Percentiles rank a stretch among this genome's conserved stretches.
These are phyloP conservation scores for Candida quercuum DNA, from an alignment of 805 yeast species.

Conservation along the genomic window DNA sequence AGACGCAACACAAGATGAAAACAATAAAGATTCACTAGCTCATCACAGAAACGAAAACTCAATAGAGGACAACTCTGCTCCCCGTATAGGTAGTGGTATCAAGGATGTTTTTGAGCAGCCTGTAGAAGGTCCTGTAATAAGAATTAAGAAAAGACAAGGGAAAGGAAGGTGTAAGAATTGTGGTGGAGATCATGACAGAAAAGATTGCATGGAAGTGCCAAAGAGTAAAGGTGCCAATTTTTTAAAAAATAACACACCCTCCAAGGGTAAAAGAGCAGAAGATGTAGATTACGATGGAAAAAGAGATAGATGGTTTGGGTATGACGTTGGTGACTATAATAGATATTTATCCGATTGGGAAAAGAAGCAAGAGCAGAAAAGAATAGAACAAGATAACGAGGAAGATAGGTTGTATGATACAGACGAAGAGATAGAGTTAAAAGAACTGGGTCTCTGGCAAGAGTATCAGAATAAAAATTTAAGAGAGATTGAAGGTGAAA, in stretches of 20 bases:
- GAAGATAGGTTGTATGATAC: constrained; percentile 26
- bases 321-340: constrained; percentile 57
- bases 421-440: constrained; percentile 39
- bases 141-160: constrained; percentile 11
- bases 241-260: constrained; percentile 5
- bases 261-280: constrained; percentile 16
- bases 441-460: constrained; percentile 32
- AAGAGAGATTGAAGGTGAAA: constrained; percentile 34
- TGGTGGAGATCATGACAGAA: constrained; percentile 45
- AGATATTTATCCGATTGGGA: constrained; percentile 44
- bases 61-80: constrained; percentile 34
- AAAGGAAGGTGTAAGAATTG: constrained; percentile 51
- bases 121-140: neutral
- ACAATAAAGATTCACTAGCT: constrained; percentile 41
- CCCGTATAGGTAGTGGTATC: constrained; percentile 55
- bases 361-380: constrained; percentile 23
- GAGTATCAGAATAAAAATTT: constrained; percentile 4
- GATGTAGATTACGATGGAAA: constrained; percentile 25
- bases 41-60: constrained; percentile 44
- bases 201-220: constrained; percentile 58
- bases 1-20: constrained; percentile 16
- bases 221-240: constrained; percentile 17
- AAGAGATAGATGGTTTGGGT: constrained; percentile 53
- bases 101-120: constrained; percentile 34
- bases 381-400: constrained; percentile 11